Conservation (phyloP, 2,329 filamentous ascomycete genomes). For the Alternaria sp. region DNA sequence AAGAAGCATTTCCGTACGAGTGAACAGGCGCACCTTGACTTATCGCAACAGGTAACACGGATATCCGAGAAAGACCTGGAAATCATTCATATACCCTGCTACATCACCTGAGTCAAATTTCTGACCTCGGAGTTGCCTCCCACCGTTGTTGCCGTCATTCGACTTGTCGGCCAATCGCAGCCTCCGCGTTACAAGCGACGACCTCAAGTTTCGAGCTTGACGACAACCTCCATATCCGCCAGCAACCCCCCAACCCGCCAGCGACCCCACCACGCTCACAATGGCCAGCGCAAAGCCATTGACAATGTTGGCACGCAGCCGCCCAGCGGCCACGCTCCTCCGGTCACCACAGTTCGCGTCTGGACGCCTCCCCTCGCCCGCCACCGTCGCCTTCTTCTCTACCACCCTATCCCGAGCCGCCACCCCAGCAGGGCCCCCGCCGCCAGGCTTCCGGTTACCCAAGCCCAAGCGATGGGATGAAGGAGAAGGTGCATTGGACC, state of each 20-base stretch:
- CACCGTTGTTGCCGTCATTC: constrained; percentile 27
- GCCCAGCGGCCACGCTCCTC: constrained; percentile 50
- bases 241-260: constrained; percentile 31
- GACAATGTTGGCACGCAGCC: constrained; percentile 55
- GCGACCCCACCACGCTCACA: constrained; percentile 39
- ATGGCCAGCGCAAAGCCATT: constrained; percentile 59
- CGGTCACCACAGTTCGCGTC: constrained; percentile 41
- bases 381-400: constrained; percentile 66
- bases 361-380: constrained; percentile 48
- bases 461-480: constrained; percentile 80
- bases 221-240: constrained; percentile 28
- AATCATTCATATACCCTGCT: background rate
- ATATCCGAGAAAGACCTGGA: background rate
- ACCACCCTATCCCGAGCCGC: constrained; percentile 67
- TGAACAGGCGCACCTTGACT: constrained; percentile 1
- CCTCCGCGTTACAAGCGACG: constrained; percentile 28
- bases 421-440: constrained; percentile 77
- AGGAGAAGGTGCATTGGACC: constrained; percentile 78
- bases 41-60: background rate
- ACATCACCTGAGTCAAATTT: background rate
- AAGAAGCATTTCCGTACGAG: constrained; percentile 3
- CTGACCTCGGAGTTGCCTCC: constrained; percentile 16
- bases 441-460: constrained; percentile 79
- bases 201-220: constrained; percentile 31
- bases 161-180: constrained; percentile 40